Evolutionary conservation across 495 filamentous ascomycete genomes (phyloP).

Genomic region (Stereocaulon alpinum): DNA sequence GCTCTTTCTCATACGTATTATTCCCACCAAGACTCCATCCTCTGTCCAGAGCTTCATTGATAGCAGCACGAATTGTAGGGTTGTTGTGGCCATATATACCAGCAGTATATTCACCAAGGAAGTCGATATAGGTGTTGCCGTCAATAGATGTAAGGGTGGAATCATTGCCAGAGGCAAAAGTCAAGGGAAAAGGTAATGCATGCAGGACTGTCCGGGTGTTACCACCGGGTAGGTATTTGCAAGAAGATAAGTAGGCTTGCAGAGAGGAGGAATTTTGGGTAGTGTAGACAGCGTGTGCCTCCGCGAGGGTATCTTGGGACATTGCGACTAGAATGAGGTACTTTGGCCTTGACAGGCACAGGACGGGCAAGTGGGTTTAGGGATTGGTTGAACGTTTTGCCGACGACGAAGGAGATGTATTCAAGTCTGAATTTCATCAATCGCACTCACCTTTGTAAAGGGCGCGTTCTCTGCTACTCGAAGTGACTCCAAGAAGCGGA

Average conservation of each 20-base stretch:
- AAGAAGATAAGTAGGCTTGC: conserved; percentile 21
- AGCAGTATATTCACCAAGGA: conserved; percentile 36
- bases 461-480: too few relatives aligned
- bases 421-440: too few relatives aligned
- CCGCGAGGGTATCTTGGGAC: neutral
- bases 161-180: conserved; percentile 32
- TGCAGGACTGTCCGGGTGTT: conserved; percentile 51
- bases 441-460: too few relatives aligned
- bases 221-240: conserved; percentile 43
- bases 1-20: conserved; percentile 24
- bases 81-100: conserved; percentile 40
- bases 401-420: too few relatives aligned
- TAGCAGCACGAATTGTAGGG: conserved; percentile 27
- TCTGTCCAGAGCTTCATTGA: conserved; percentile 21
- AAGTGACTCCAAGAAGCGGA: too few relatives aligned
- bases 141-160: conserved; percentile 34
- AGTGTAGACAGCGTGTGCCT: conserved; percentile 3
- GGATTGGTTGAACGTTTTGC: too few relatives aligned
- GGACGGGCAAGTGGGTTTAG: too few relatives aligned
- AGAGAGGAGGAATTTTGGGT: conserved; percentile 2
- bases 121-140: conserved; percentile 35
- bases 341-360: too few relatives aligned
- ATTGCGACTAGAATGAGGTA: neutral
- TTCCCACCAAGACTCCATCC: conserved; percentile 28
- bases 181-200: conserved; percentile 46